phyloP scores from a whole-genome alignment of 805 yeast genomes.

The Lachancea sp. region DNA sequence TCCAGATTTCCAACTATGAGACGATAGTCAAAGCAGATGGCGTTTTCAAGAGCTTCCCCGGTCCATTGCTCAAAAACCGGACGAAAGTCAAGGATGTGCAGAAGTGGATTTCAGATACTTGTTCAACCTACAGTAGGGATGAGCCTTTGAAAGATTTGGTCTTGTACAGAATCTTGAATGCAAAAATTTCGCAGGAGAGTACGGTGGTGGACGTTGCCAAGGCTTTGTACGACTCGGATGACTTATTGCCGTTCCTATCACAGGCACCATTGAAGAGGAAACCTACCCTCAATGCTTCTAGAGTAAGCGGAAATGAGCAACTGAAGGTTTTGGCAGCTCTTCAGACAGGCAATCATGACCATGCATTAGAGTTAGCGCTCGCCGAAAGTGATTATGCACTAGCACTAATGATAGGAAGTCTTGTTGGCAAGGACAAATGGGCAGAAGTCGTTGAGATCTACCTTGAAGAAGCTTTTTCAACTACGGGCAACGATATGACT shows the following conservation, averaged over 20 bases:
- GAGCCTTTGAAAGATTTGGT: constrained; percentile 18
- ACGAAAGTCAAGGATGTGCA: constrained; percentile 61
- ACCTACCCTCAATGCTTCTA: constrained; percentile 33
- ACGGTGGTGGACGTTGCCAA: constrained; percentile 32
- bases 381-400: constrained; percentile 67
- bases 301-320: constrained; percentile 33
- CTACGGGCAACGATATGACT: constrained; percentile 40
- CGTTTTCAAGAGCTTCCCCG: constrained; percentile 32
- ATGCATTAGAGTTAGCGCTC: constrained; percentile 59
- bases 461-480: constrained; percentile 46
- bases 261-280: constrained; percentile 16
- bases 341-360: constrained; percentile 57
- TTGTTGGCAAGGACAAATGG: constrained; percentile 59
- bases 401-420: constrained; percentile 63
- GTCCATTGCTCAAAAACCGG: constrained; percentile 50
- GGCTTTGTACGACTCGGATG: constrained; percentile 29
- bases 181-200: constrained; percentile 21
- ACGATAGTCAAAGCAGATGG: constrained; percentile 31
- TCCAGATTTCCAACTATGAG: constrained; percentile 36
- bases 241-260: constrained; percentile 22
- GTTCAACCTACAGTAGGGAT: constrained; percentile 19
- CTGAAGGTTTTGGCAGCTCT: constrained; percentile 34
- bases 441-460: constrained; percentile 52
- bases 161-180: constrained; percentile 21
- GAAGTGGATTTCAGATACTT: constrained; percentile 51